Evolutionary conservation across 306 rosid genomes (phyloP), one percentile per base, ranked within the genome.

Genomic region (Gleditsia sinensis): DNA sequence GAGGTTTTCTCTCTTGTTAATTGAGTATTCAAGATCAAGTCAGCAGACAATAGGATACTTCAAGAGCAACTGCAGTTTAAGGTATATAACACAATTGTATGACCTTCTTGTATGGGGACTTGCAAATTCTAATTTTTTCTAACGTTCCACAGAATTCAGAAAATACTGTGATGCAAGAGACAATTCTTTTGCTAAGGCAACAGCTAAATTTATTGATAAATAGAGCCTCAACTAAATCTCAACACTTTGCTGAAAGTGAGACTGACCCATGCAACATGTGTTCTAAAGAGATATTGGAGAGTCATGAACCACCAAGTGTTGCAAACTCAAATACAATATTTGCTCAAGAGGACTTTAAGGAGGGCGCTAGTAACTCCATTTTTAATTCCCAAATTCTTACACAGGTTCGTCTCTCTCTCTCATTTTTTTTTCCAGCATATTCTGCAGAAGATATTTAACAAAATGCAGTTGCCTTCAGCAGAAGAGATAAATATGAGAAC

Each of bases 41-140:
- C 94, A 71, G 97, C 96, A 24, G 96, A 92, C 83, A 90, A 92
- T 80, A 88, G 96, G 82, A 85, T 92, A 86, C 92, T 92, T 66
- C 96, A 90, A 80, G 96, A 92, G 80, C 94, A 90, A 66, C 90
- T 92, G 28, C 91, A 88, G 76, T 71, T 69, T 76, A 92, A 86
- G 97, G 97, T 92, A 84, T 59, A 39, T 75, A 67, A 45, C 21
- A 28, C 39, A 21, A 21, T 23, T 80, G 21, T 51, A 21, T n/a
- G 42, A 43, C 57, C 45, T 53, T 25, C 53, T 73, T 81, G 42
- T 51, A 24, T 59, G 19, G 54, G 32, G 48, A 76, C 49, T 62
- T 54, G 57, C n/a, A 40, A 36, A 42, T 53, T 23, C 68, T 74
- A 17, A 39, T 83, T 69, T 64, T 37, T 71, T 46, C 39, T 42